Conservation (phyloP, 2,329 filamentous ascomycete genomes). For the Aureobasidium leucospermi region DNA sequence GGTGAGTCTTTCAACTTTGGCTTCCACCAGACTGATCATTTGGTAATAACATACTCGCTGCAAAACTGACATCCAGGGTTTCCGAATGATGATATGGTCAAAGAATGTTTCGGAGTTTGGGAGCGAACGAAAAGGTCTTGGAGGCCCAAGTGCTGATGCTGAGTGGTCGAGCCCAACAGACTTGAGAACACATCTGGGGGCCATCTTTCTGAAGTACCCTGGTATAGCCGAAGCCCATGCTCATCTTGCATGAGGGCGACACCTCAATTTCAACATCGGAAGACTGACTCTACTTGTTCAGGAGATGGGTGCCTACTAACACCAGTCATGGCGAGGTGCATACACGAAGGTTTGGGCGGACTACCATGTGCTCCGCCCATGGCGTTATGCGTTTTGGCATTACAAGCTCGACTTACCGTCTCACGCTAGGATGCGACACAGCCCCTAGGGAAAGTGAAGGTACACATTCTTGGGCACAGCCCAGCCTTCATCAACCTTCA, state of each 20-base stretch:
- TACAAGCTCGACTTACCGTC: neutral
- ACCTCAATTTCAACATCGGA: neutral
- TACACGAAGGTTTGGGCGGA: neutral
- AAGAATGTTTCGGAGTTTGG: too few relatives aligned
- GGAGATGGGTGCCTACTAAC: neutral
- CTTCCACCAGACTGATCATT: neutral
- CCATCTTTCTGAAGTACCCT: neutral
- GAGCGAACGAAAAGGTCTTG: neutral
- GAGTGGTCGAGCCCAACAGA: neutral
- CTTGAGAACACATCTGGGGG: neutral
- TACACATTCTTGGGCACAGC: too few relatives aligned
- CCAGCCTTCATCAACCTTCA: too few relatives aligned
- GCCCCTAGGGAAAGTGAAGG: neutral
- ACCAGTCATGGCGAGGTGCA: neutral
- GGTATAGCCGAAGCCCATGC: neutral
- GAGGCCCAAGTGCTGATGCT: neutral
- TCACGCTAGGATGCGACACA: neutral
- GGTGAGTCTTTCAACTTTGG: neutral
- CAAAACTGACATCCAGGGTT: too few relatives aligned
- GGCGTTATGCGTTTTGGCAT: neutral
- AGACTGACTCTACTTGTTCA: too few relatives aligned
- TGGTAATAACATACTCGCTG: too few relatives aligned
- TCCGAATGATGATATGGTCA: too few relatives aligned
- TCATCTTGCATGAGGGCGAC: neutral
- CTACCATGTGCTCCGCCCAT: neutral